Evolutionary conservation across 768 basidiomycete genomes (phyloP).

Genomic region (Hygrocybe coccinea): DNA sequence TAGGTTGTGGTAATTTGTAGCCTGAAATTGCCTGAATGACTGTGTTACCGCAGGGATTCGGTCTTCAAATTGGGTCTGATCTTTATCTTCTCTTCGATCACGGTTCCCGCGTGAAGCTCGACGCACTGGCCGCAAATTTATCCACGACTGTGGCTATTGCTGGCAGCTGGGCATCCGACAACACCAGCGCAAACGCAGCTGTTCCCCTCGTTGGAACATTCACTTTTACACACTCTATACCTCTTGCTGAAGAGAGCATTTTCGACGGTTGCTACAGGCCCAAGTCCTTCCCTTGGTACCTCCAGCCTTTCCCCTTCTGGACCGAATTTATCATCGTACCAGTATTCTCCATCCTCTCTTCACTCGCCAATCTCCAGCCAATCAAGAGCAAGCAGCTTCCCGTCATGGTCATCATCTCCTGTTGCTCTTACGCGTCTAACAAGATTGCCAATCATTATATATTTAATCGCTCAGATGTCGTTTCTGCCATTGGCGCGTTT

Average conservation of each 20-base stretch:
- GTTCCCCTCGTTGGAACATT: constrained; percentile 57
- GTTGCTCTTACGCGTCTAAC: constrained; percentile 72
- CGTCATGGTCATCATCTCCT: constrained; percentile 84
- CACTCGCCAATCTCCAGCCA: constrained; percentile 75
- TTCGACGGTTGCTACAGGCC: constrained; percentile 69
- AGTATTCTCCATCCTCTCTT: constrained; percentile 63
- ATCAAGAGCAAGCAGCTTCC: constrained; percentile 63
- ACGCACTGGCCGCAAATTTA: constrained; percentile 48
- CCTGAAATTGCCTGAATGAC: background rate
- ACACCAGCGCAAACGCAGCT: constrained; percentile 33
- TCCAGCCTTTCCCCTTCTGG: constrained; percentile 80
- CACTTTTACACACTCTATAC: constrained; percentile 55
- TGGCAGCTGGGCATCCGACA: constrained; percentile 65
- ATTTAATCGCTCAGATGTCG: constrained; percentile 77
- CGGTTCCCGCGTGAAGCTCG: constrained; percentile 46
- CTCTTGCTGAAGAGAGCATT: constrained; percentile 44
- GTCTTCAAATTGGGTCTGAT: constrained; percentile 79
- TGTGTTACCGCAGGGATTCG: constrained; percentile 53
- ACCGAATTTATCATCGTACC: constrained; percentile 73
- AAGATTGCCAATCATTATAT: constrained; percentile 81
- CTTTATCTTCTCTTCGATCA: constrained; percentile 70
- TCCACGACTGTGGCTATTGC: constrained; percentile 48
- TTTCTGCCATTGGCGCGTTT: constrained; percentile 82
- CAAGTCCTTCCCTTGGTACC: constrained; percentile 62
- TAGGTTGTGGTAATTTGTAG: constrained; percentile 15